These are phyloP conservation scores for Pascua guehoae DNA, from an alignment of 1,284 basidiomycete species.

Conservation along the genomic window DNA sequence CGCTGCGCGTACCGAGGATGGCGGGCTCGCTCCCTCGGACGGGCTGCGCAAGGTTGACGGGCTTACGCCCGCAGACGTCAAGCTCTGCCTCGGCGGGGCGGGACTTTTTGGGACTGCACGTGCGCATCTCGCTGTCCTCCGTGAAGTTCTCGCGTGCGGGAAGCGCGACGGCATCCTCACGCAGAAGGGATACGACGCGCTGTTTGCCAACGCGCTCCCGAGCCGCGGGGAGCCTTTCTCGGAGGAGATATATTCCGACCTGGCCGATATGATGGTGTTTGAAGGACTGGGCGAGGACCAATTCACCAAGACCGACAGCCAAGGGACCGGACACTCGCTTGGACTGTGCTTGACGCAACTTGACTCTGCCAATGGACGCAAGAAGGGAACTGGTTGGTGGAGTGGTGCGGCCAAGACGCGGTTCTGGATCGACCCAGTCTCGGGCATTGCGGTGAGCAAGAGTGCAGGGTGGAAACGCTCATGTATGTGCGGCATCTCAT, in stretches of 20 bases:
- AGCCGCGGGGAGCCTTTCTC: constrained; percentile 7
- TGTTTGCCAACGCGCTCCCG: constrained; percentile 25
- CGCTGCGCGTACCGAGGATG: constrained; percentile 11
- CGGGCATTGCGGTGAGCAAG: constrained; percentile 18
- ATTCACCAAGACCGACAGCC: constrained; percentile 6
- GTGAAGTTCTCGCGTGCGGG: constrained; percentile 24
- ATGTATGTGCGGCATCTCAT: neutral
- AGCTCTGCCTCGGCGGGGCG: constrained; percentile 24
- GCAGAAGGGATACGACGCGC: constrained; percentile 12
- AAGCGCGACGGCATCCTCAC: constrained; percentile 18
- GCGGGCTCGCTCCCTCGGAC: constrained; percentile 9
- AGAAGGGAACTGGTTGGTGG: constrained; percentile 20
- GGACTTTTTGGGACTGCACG: constrained; percentile 33
- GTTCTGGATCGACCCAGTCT: constrained; percentile 25
- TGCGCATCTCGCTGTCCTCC: constrained; percentile 33
- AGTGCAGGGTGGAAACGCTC: too few relatives aligned
- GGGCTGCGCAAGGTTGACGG: constrained; percentile 3
- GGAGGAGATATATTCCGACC: constrained; percentile 6
- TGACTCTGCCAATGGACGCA: constrained; percentile 10
- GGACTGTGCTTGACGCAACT: constrained; percentile 4
- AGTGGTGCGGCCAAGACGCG: constrained; percentile 24
- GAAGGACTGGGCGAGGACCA: constrained; percentile 7
- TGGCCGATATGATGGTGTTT: constrained; percentile 4
- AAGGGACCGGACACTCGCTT: constrained; percentile 6
- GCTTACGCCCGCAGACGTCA: constrained; percentile 4